Evolutionary conservation across 441 rosid species (phyloP).

Genomic region (Lepidium campestre): DNA sequence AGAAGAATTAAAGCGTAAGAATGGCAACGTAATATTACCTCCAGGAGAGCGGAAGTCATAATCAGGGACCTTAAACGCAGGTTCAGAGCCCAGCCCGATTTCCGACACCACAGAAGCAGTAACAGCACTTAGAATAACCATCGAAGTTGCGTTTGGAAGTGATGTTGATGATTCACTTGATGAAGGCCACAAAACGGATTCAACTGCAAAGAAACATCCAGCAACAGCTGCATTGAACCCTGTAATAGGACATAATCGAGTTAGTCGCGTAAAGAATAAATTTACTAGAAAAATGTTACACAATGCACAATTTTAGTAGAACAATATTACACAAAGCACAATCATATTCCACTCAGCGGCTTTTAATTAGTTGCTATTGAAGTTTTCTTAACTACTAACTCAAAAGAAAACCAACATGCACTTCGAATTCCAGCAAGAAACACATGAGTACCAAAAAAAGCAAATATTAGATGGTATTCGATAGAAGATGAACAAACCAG

Average conservation of each 20-base stretch:
- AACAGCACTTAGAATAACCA: slow-evolving; percentile 91
- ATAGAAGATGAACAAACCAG: slow-evolving; percentile 45
- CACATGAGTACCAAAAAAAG: neutral
- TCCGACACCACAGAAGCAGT: slow-evolving; percentile 84
- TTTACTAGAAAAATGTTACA: too few relatives aligned
- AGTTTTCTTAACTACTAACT: neutral
- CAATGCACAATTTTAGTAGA: too few relatives aligned
- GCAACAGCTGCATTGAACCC: slow-evolving; percentile 98
- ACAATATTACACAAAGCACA: too few relatives aligned
- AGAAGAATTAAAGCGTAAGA: neutral
- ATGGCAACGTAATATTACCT: slow-evolving; percentile 37
- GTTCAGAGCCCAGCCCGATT: slow-evolving; percentile 86
- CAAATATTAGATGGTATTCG: neutral
- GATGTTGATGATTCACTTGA: slow-evolving; percentile 48
- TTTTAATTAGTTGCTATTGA: neutral
- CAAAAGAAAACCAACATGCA: neutral
- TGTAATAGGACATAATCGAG: slow-evolving; percentile 16
- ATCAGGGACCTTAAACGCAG: slow-evolving; percentile 84
- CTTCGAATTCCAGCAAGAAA: neutral
- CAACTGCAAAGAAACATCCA: slow-evolving; percentile 91
- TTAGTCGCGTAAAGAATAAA: neutral
- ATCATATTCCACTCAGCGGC: neutral
- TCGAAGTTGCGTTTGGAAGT: slow-evolving; percentile 75
- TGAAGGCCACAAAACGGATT: slow-evolving; percentile 89
- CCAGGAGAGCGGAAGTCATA: slow-evolving; percentile 90